Conservation (phyloP, 2,329 filamentous ascomycete species). For the Hirsutella rhossiliensis region DNA sequence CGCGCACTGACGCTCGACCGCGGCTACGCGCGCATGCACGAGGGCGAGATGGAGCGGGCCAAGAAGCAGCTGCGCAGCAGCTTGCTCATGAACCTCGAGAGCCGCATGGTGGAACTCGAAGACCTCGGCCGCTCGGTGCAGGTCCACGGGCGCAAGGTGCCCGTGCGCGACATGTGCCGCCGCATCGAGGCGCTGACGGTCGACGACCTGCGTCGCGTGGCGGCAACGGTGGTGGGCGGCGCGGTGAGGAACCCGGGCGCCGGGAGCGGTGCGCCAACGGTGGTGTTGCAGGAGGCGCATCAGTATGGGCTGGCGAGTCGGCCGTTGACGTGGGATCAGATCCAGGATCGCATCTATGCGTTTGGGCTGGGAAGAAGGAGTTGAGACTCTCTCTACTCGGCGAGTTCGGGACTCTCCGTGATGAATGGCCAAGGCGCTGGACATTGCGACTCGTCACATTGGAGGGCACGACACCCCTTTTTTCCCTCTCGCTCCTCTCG, state of each 20-base stretch:
- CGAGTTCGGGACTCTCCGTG: too few relatives aligned
- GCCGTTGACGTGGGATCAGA: conserved; percentile 72
- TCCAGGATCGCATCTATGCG: conserved; percentile 71
- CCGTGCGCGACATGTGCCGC: conserved; percentile 84
- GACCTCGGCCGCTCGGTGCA: conserved; percentile 91
- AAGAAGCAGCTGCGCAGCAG: conserved; percentile 93
- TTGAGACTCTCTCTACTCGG: too few relatives aligned
- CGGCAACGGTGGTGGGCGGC: conserved; percentile 65
- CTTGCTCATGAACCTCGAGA: conserved; percentile 95
- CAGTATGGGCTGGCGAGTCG: conserved; percentile 56
- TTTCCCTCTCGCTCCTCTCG: too few relatives aligned
- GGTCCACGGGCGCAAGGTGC: conserved; percentile 87
- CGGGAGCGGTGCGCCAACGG: conserved; percentile 82
- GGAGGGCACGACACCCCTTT: too few relatives aligned
- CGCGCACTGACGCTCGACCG: conserved; percentile 63
- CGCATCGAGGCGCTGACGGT: conserved; percentile 76
- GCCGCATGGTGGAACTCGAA: conserved; percentile 92
- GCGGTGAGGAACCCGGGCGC: conserved; percentile 59
- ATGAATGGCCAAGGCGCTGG: too few relatives aligned
- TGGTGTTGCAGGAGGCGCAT: conserved; percentile 87
- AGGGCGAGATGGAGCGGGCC: conserved; percentile 73
- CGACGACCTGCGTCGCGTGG: conserved; percentile 70
- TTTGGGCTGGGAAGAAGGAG: conserved; percentile 66
- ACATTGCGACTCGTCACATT: too few relatives aligned
- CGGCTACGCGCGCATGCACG: conserved; percentile 60